Base-by-base conservation (phyloP, 2,329 filamentous ascomycete species). In the Fusarium brevicatenulatum region DNA sequence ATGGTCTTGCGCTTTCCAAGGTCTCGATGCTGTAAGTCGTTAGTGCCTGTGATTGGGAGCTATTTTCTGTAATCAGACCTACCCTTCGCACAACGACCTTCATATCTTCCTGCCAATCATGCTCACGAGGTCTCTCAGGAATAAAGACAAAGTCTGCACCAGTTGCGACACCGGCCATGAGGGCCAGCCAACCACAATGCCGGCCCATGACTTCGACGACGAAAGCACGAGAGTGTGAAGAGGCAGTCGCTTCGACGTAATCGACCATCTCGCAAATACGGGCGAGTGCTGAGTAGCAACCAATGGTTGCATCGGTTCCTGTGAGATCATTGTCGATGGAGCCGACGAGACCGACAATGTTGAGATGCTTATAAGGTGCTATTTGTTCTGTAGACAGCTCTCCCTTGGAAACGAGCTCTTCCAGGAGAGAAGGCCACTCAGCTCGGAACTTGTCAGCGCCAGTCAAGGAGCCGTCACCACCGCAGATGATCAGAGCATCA, bases 241-340 rank as follows among this genome's bases (percentile, higher is more conserved):
- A 92, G 58, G 95, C 95, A 1, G 96, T 98, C 25, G 95, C 95
- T 83, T 99, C 95, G 77, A 99, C 97, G 80, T 95, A 95, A 85
- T 99, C 96, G 66, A 99, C 94, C 80, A 95, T 94, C 81, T 98
- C 93, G 84, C 95, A 98, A 77, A 99, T 97, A 67, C 95, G 91
- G 53, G 93, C 91, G 63, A 99, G 89, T 30, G 96, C 96, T 47
- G 95, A 97, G 85, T 97, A 98, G 82, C 94, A 97, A 63, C 96
- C 96, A 81, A 99, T 98, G 37, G 96, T 99, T 66, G 96, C 95
- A 82, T 99, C 96, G 18, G 96, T 99, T 73, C 94, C 94, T 55
- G 95, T 97, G 83, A 99, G 92, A 80, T 99, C 96, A 81, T 99
- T 99, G 87, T 99, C 96, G 80, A 99, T 99, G 60, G 95, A 97